Conservation (phyloP, 257 asterid species). For the Solanum raphanifolium region DNA sequence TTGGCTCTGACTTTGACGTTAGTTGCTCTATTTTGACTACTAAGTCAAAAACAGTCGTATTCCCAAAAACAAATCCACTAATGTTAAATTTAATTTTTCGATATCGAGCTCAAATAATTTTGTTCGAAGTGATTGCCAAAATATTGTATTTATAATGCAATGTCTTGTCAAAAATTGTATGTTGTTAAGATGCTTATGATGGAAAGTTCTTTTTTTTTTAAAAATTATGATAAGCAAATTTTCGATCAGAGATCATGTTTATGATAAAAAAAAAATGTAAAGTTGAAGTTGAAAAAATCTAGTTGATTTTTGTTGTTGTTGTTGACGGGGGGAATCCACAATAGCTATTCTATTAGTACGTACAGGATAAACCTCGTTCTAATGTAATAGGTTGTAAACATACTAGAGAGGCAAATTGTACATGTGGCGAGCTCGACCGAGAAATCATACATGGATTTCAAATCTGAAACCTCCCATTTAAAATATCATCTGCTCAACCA, state of each 20-base stretch:
- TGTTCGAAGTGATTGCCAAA: background rate
- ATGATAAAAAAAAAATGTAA: background rate
- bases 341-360: rapidly evolving
- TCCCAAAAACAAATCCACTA: background rate
- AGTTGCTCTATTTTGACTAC: background rate
- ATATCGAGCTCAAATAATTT: background rate
- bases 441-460: background rate
- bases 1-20: background rate
- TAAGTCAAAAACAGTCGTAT: background rate
- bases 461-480: background rate
- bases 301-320: too few species aligned
- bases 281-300: background rate
- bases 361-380: rapidly evolving
- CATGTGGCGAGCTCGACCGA: rapidly evolving
- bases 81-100: background rate
- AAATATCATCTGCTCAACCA: background rate
- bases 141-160: background rate
- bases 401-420: background rate
- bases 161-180: background rate
- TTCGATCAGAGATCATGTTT: rapidly evolving
- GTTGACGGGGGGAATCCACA: rapidly evolving
- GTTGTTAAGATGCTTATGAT: background rate
- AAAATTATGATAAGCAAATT: background rate
- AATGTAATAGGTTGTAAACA: background rate
- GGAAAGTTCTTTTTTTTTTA: background rate